A percentile compares a stretch with the other conserved stretches of the same genome.
These are phyloP conservation scores for Ceratobasidium theobromae DNA, from an alignment of 1,284 basidiomycete species.

Conservation along the genomic window DNA sequence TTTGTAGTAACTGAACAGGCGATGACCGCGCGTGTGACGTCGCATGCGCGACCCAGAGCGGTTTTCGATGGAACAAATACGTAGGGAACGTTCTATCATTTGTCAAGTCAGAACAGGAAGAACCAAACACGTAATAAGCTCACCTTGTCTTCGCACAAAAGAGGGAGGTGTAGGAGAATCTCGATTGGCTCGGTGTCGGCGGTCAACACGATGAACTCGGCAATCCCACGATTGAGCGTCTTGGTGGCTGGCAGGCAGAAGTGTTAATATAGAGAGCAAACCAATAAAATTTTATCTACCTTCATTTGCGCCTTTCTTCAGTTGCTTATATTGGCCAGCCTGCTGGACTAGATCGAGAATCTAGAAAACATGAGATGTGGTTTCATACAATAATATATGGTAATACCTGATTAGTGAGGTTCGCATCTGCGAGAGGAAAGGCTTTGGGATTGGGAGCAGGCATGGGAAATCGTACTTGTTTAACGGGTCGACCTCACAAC, in stretches of 20 bases:
- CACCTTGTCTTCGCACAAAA: conserved; percentile 98
- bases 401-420: conserved; percentile 90
- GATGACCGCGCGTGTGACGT: conserved; percentile 94
- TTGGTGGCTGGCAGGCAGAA: conserved; percentile 69
- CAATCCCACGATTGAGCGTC: conserved; percentile 97
- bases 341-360: conserved; percentile 89
- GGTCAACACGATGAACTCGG: conserved; percentile 97
- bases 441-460: conserved; percentile 64
- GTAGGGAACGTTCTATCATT: conserved; percentile 82
- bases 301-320: conserved; percentile 99
- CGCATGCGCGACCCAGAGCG: conserved; percentile 93
- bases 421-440: conserved; percentile 88
- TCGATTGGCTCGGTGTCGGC: conserved; percentile 98
- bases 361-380: conserved; percentile 47
- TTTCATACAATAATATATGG: conserved; percentile 37
- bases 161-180: conserved; percentile 94
- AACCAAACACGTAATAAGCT: conserved; percentile 37
- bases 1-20: conserved; percentile 94
- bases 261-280: conserved; percentile 20
- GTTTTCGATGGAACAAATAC: conserved; percentile 94
- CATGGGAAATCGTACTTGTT: conserved; percentile 26
- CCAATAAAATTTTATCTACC: no score
- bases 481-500: conserved; percentile 38
- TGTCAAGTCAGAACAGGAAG: not conserved
- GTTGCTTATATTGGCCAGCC: conserved; percentile 90